These are phyloP conservation scores for Chlorella sp. DNA, from an alignment of 139 green algal genomes.

Conservation along the genomic window DNA sequence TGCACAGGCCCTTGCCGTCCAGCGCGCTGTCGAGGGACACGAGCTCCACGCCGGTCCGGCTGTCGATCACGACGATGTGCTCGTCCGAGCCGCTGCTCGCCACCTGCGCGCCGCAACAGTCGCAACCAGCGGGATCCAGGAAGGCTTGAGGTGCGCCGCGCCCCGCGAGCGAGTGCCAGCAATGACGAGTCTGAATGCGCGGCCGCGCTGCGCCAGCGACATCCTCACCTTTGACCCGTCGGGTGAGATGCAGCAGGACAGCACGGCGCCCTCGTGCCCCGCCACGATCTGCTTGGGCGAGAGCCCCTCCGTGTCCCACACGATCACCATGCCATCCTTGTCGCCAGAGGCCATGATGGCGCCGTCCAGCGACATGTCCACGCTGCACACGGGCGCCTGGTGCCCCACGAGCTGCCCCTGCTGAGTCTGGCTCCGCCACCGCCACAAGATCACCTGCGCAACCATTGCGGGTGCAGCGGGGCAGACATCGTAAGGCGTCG, in stretches of 20 bases:
- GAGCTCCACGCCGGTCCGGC: conserved; percentile 8
- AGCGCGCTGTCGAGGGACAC: conserved; percentile 23
- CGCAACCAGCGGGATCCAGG: no score
- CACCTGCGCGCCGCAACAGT: background rate
- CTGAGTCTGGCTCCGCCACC: conserved; percentile 21
- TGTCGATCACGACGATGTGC: conserved; percentile 31
- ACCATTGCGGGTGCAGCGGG: no score
- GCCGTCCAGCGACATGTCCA: conserved; percentile 37
- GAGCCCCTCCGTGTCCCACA: conserved; percentile 24
- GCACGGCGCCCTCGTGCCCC: conserved; percentile 25
- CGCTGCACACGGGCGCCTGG: conserved; percentile 20
- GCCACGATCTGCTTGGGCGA: conserved; percentile 18
- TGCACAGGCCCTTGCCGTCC: conserved; percentile 27
- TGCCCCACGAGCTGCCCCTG: conserved; percentile 17
- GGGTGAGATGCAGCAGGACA: conserved; percentile 29
- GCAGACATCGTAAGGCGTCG: no score
- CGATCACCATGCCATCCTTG: conserved; percentile 29
- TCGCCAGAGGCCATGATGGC: conserved; percentile 16
- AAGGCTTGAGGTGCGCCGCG: no score
- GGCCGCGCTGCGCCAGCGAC: no score
- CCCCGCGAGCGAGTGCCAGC: no score
- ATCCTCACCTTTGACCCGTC: conserved; percentile 20
- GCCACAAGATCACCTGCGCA: conserved; percentile 28
- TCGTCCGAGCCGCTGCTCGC: conserved; percentile 12
- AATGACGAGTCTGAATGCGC: no score